A percentile compares a stretch with the other conserved stretches of the same genome.
Conservation (phyloP, 2,329 filamentous ascomycete genomes). For the Aspergillus uvarum region DNA sequence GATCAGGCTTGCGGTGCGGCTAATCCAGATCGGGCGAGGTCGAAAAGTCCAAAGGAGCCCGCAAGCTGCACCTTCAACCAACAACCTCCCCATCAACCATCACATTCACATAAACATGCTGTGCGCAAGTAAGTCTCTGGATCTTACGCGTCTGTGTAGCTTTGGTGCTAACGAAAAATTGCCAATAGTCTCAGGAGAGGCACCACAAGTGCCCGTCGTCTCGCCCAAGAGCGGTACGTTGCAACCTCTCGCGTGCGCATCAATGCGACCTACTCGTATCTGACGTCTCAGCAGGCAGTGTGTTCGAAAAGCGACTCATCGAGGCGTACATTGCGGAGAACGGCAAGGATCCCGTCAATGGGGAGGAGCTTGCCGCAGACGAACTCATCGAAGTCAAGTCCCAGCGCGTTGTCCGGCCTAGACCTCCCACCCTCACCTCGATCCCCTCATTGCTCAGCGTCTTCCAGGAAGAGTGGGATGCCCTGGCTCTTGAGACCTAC, state of each 20-base stretch:
- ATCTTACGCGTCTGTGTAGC: constrained; percentile 12
- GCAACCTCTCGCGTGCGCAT: constrained; percentile 15
- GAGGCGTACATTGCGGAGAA: constrained; percentile 93
- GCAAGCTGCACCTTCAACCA: constrained; percentile 32
- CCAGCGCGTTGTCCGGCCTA: constrained; percentile 77
- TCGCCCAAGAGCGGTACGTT: constrained; percentile 86
- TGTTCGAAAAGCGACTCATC: constrained; percentile 94
- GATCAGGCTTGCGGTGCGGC: constrained; percentile 21
- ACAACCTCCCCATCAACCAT: constrained; percentile 23
- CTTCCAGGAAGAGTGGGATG: constrained; percentile 99
- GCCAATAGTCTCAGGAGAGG: constrained; percentile 83
- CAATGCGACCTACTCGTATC: constrained; percentile 17
- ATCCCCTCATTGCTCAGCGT: constrained; percentile 91
- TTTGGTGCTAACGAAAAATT: constrained; percentile 20
- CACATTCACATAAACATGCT: constrained; percentile 50
- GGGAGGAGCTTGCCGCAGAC: constrained; percentile 77
- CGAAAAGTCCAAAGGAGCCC: constrained; percentile 40
- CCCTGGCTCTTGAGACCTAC: constrained; percentile 85
- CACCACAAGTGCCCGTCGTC: constrained; percentile 89
- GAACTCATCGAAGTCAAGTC: constrained; percentile 88
- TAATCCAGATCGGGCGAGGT: constrained; percentile 35
- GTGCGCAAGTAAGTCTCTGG: constrained; percentile 60
- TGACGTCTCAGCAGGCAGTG: constrained; percentile 61
- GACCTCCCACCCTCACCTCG: constrained; percentile 90
- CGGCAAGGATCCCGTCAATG: constrained; percentile 86